Base-by-base conservation (phyloP, 2,329 filamentous ascomycete genomes). In the Fusarium solani-melongenae region DNA sequence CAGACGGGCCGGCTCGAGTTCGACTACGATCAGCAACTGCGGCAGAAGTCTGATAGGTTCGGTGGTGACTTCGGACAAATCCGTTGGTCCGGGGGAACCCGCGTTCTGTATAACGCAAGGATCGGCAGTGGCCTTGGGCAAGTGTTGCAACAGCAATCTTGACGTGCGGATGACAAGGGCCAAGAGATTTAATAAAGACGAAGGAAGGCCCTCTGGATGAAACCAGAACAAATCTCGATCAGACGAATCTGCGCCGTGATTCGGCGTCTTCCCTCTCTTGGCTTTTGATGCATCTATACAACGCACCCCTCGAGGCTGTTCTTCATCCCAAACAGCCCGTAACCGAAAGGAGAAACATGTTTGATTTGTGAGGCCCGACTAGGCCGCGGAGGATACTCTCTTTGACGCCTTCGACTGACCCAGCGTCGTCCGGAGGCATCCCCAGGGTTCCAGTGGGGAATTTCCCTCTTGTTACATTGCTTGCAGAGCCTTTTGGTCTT, bases 281-380 rank as follows among this genome's bases (percentile, higher is more conserved):
- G 9, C 27, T 38, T n/a, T 12, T 27, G 34, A 20, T 29, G 20
- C 53, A n/a, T n/a, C 53, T 56, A 22, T 20, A 11, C 46, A 10
- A 2, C 15, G 46, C 6, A 33, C 33, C 29, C 15, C 24, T 20
- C 20, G 34, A 36, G 34, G 10, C 38, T 31, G 7, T 10, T 9
- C 38, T 15, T 17, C 24, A 31, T 12, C 38, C 51, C 36, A 3
- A 22, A 20, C 6, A 7, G 17, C 22, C 12, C 22, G 36, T 11
- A 15, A 29, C 14, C 10, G 6, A 4, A 14, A 46, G 59, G 12
- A 22, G 17, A 4, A 27, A 53, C 7, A 34, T 41, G 57, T 71
- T 71, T 71, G 69, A 71, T 67, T 71, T 71, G 69, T 56, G 41
- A 39, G 53, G 24, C 27, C 17, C 12, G 31, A 15, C 24, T 12